Evolutionary conservation across 2,329 filamentous ascomycete species (phyloP).

Genomic region (Diaporthe humulicola): DNA sequence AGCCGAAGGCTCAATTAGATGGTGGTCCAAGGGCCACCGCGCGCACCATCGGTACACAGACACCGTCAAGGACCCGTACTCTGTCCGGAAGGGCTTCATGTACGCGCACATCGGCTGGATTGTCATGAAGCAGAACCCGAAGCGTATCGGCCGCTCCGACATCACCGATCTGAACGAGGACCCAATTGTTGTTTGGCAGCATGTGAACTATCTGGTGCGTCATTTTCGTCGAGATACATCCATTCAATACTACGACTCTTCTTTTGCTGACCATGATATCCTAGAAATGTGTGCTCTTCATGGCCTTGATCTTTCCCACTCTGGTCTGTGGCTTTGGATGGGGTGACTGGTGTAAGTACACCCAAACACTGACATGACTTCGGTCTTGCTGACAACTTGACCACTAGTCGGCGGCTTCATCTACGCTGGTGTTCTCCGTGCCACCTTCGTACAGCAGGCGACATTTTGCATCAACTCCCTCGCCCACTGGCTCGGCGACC

Average conservation of each 20-base stretch:
- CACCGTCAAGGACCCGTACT: slow-evolving; percentile 92
- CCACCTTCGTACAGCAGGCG: slow-evolving; percentile 92
- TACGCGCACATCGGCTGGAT: slow-evolving; percentile 93
- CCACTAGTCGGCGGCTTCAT: slow-evolving; percentile 76
- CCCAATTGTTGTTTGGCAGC: slow-evolving; percentile 87
- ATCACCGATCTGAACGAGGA: slow-evolving; percentile 92
- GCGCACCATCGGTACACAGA: slow-evolving; percentile 94
- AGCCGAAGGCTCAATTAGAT: slow-evolving; percentile 87
- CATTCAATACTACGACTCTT: not conserved
- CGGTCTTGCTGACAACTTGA: not conserved
- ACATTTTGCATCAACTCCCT: slow-evolving; percentile 95
- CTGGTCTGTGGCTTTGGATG: slow-evolving; percentile 82
- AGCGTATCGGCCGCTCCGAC: slow-evolving; percentile 88
- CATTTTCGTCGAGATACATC: not conserved
- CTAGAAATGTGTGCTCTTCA: slow-evolving; percentile 77
- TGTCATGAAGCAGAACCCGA: slow-evolving; percentile 93
- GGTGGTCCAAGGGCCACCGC: slow-evolving; percentile 88
- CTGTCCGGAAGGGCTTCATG: slow-evolving; percentile 86
- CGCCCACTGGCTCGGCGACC: slow-evolving; percentile 91
- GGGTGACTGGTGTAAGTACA: slow-evolving; percentile 74
- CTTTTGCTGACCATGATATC: not conserved
- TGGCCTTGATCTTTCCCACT: slow-evolving; percentile 82
- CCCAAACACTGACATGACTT: not conserved
- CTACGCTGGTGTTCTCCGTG: slow-evolving; percentile 86
- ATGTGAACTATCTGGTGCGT: slow-evolving; percentile 78